Conservation (phyloP, 1,284 basidiomycete genomes). For the Thelephora terrestris region DNA sequence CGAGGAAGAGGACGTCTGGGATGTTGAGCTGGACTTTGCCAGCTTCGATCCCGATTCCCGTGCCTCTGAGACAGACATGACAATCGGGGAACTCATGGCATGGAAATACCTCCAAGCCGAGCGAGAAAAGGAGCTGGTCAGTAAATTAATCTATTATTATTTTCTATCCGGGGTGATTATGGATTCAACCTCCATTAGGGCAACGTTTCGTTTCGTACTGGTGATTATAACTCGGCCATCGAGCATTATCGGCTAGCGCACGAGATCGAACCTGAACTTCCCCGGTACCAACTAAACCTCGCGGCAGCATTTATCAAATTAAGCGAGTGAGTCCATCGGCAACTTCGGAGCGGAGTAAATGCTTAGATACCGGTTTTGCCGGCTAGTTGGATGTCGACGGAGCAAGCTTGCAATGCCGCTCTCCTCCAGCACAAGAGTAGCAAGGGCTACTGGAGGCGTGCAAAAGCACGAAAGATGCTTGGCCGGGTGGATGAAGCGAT, state of each 20-base stretch:
- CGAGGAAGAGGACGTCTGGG: conserved; percentile 66
- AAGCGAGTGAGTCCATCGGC: conserved; percentile 36
- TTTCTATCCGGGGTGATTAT: background rate
- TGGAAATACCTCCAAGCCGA: conserved; percentile 59
- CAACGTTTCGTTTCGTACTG: conserved; percentile 51
- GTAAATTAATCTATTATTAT: conserved; percentile 11
- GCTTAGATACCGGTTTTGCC: background rate
- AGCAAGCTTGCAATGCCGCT: conserved; percentile 52
- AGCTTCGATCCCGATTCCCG: conserved; percentile 31
- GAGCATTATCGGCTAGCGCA: conserved; percentile 47
- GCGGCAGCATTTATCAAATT: conserved; percentile 61
- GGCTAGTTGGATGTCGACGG: conserved; percentile 55
- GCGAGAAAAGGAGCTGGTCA: conserved; percentile 53
- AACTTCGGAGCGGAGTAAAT: conserved; percentile 1
- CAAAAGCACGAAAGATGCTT: conserved; percentile 51
- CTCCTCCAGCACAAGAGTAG: conserved; percentile 51
- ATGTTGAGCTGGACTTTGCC: conserved; percentile 52
- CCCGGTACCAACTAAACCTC: conserved; percentile 61
- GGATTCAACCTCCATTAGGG: conserved; percentile 33
- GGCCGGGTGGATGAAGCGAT: conserved; percentile 48
- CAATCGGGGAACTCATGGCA: conserved; percentile 59
- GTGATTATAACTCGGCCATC: conserved; percentile 44
- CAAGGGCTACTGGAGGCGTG: conserved; percentile 57
- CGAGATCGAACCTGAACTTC: conserved; percentile 55
- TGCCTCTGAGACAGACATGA: conserved; percentile 33